Evolutionary conservation across 2,329 filamentous ascomycete species (phyloP).

Genomic region (Sporothrix schenckii): DNA sequence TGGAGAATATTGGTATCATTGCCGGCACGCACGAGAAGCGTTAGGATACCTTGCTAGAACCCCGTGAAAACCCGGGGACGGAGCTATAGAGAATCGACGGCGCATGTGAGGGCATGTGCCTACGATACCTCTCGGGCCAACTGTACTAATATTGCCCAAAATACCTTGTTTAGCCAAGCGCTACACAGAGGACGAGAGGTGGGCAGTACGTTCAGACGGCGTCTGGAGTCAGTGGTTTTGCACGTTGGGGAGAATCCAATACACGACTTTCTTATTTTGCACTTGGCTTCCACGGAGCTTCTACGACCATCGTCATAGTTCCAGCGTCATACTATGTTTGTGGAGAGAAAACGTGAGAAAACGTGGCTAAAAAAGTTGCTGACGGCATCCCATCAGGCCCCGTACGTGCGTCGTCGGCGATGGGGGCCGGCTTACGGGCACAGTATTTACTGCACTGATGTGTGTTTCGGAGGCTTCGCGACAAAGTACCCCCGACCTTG

Average conservation of each 20-base stretch:
- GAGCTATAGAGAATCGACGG: not conserved
- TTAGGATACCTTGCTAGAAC: not conserved
- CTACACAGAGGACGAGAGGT: not conserved
- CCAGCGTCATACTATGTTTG: not conserved
- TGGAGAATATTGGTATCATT: not conserved
- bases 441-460: not conserved
- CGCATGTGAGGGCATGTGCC: slow-evolving; percentile 17
- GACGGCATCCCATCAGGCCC: too few relatives aligned
- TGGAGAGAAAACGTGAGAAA: not conserved
- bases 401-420: not conserved
- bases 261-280: not conserved
- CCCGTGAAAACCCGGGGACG: not conserved
- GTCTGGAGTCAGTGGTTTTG: slow-evolving; percentile 13
- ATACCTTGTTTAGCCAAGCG: not conserved
- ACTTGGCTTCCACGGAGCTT: not conserved
- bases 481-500: not conserved
- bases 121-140: not conserved
- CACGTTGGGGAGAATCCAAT: not conserved
- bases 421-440: not conserved
- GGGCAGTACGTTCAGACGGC: not conserved
- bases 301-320: not conserved
- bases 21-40: not conserved
- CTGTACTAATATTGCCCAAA: slow-evolving; percentile 4
- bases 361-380: not conserved
- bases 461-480: not conserved